A percentile compares a stretch with the other conserved stretches of the same genome.
These are phyloP conservation scores for Aspergillus brunneoviolaceus DNA, from an alignment of 2,329 filamentous ascomycete species.

Conservation along the genomic window DNA sequence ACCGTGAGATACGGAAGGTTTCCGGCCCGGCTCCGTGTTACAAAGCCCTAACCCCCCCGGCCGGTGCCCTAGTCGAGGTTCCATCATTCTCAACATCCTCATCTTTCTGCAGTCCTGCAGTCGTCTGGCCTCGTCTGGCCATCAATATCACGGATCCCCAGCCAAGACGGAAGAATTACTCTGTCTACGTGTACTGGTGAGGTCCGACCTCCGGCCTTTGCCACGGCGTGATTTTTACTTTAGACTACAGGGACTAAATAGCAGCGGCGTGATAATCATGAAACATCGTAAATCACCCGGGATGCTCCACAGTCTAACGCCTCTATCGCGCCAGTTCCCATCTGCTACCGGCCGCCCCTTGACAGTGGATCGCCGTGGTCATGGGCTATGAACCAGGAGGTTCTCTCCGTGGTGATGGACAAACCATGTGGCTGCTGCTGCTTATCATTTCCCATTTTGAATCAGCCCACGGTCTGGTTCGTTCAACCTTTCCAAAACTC, in stretches of 20 bases:
- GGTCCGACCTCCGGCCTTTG: constrained; percentile 1
- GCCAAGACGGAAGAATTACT: constrained; percentile 19
- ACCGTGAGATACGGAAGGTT: not conserved
- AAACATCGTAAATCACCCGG: constrained; percentile 16
- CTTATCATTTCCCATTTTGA: not conserved
- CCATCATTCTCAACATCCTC: no score
- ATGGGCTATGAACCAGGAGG: constrained; percentile 1
- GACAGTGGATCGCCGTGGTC: not conserved
- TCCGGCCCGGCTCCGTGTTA: not conserved
- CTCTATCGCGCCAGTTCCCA: not conserved
- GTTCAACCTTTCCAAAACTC: not conserved
- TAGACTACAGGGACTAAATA: constrained; percentile 7
- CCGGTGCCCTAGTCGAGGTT: no score
- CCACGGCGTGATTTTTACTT: constrained; percentile 2
- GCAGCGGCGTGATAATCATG: constrained; percentile 11
- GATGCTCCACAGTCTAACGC: not conserved
- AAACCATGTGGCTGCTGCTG: constrained; percentile 7
- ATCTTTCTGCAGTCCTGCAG: no score
- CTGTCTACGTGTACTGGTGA: constrained; percentile 1
- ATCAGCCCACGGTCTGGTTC: not conserved
- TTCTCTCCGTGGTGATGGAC: not conserved
- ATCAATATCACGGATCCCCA: not conserved
- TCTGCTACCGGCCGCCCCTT: not conserved
- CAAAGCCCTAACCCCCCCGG: not conserved
- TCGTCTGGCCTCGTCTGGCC: not conserved